phyloP scores from a whole-genome alignment of 148 eudicot species.

The Oxyria digyna region DNA sequence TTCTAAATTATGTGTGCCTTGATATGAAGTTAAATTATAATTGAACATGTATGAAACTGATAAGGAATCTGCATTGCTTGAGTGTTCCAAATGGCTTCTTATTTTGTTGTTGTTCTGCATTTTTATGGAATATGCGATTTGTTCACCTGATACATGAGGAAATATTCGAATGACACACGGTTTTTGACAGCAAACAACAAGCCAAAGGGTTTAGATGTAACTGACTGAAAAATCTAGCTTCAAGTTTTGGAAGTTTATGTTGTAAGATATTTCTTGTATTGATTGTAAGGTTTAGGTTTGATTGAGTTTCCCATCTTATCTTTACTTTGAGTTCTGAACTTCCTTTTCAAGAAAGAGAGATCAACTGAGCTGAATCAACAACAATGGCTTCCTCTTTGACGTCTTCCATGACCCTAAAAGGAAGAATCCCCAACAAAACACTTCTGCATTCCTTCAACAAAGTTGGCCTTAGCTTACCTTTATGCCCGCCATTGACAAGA shows the following conservation, averaged over 20 bases:
- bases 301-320: background rate
- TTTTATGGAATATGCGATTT: background rate
- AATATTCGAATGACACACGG: background rate
- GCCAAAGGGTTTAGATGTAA: background rate
- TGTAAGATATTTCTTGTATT: slow-evolving; percentile 1
- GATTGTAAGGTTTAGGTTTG: slow-evolving; percentile 8
- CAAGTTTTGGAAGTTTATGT: slow-evolving; percentile 3
- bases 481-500: background rate
- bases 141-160: background rate
- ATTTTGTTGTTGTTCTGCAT: background rate
- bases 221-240: slow-evolving; percentile 2
- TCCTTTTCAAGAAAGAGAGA: background rate
- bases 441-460: background rate
- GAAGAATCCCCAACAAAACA: background rate
- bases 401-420: background rate
- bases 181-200: slow-evolving; percentile 1
- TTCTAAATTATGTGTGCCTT: too few relatives aligned
- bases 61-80: background rate
- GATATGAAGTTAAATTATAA: background rate
- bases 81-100: background rate
- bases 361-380: background rate
- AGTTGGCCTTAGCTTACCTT: background rate
- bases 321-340: background rate
- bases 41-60: background rate
- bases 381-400: slow-evolving; percentile 1